Percentiles rank a stretch among this genome's conserved stretches.
phyloP scores from a whole-genome alignment of 306 rosid genomes.

The Dryas octopetala region DNA sequence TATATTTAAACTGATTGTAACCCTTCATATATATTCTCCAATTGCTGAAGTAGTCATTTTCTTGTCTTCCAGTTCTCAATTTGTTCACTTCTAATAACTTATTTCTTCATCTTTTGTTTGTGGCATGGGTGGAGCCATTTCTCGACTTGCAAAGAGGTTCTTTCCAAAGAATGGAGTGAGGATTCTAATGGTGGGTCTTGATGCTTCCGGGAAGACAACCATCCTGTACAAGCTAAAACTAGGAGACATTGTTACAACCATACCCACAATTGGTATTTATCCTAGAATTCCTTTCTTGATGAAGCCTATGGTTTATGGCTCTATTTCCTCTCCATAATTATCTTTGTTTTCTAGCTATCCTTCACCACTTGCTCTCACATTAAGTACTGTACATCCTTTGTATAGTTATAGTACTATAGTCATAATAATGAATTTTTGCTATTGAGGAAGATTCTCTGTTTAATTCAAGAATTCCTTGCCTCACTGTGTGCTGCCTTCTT shows the following conservation, averaged over 20 bases:
- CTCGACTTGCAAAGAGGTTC: slow-evolving; percentile 36
- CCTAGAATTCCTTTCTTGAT: not conserved
- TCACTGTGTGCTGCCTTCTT: not conserved
- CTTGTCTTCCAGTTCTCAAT: not conserved
- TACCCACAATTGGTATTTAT: slow-evolving; percentile 44
- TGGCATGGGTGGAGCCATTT: slow-evolving; percentile 41
- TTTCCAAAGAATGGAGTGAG: slow-evolving; percentile 37
- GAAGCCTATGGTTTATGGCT: not conserved
- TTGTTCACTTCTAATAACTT: not conserved
- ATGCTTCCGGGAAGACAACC: slow-evolving; percentile 58
- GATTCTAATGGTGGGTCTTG: slow-evolving; percentile 55
- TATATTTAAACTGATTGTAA: not conserved
- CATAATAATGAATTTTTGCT: no score
- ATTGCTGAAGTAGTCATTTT: no score
- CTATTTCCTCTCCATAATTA: not conserved
- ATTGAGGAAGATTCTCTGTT: no score
- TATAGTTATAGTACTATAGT: no score
- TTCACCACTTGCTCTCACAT: no score
- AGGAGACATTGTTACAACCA: slow-evolving; percentile 34
- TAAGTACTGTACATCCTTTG: no score
- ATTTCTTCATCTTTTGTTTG: not conserved
- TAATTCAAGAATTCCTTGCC: no score
- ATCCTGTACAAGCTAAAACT: slow-evolving; percentile 46
- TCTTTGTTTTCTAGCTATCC: no score
- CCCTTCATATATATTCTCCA: not conserved